Percentiles rank a stretch among this genome's conserved stretches.
Evolutionary conservation across 257 asterid genomes (phyloP).

Genomic region (Perilla frutescens): DNA sequence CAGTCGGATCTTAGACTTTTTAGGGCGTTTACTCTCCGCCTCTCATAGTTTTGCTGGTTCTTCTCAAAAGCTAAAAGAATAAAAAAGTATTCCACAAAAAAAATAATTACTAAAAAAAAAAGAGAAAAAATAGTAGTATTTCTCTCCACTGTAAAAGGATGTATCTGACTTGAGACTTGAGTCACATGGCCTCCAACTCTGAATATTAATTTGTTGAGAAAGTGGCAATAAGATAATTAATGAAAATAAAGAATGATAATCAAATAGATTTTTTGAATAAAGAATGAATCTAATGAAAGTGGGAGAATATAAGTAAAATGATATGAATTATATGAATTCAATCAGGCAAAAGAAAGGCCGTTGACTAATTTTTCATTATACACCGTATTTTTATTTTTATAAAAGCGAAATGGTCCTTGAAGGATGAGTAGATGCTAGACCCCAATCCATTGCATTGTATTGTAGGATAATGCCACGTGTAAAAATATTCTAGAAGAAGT

Average conservation of each 20-base stretch:
- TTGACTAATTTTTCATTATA: too few species aligned
- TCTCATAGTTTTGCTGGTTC: constrained; percentile 15
- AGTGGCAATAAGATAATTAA: background rate
- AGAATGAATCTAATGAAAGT: background rate
- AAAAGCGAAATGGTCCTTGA: too few species aligned
- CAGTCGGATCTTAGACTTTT: background rate
- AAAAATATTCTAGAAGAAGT: too few species aligned
- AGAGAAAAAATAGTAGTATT: background rate
- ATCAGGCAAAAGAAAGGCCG: too few species aligned
- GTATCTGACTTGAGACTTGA: background rate
- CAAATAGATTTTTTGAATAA: background rate
- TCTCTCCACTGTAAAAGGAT: background rate
- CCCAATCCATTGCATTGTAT: too few species aligned
- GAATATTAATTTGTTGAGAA: background rate
- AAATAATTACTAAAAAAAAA: background rate
- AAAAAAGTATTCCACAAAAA: background rate
- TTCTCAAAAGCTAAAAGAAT: background rate
- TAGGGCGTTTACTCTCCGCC: constrained; percentile 33
- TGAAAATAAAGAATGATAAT: background rate
- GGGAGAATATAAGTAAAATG: background rate
- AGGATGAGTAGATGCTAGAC: too few species aligned
- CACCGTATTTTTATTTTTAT: too few species aligned
- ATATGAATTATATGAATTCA: background rate
- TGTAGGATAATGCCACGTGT: too few species aligned
- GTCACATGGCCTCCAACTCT: background rate